Evolutionary conservation across 805 yeast species (phyloP), one percentile per base, ranked within the genome.

Genomic region (Kodamaea laetipori): DNA sequence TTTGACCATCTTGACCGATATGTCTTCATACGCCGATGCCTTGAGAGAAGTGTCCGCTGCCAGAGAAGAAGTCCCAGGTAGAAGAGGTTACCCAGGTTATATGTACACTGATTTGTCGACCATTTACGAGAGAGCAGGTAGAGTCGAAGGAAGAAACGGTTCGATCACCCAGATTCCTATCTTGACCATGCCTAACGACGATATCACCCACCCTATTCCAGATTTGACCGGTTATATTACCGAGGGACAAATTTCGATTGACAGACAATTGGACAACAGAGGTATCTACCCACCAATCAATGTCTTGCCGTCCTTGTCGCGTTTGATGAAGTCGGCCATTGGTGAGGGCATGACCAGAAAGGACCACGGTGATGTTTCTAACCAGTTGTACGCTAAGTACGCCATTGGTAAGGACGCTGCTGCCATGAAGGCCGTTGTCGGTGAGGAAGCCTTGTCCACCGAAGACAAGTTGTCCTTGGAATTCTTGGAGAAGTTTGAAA

Each of bases 81-180:
- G 99, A 81, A 90, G 99, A 84, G 99, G 99, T 78, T 94, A 94
- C 72, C 99, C 99, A 53, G 99, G 99, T 86, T 94, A 94, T 71
- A 94, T 94, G 99, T 94, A 94, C 76, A 94, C 99, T 37, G 99
- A 94, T 84, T 88, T 94, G 77, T 88, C 98, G 40, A 94, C 98
- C 41, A 90, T 94, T 62, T 94, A 94, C 70, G 99, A 94, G 76
- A 88, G 99, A 78, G 99, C 99, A 36, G 99, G 99, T 68, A 87
- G 99, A 78, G 98, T 94, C 51, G 99, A 94, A 74, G 99, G 99
- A 55, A 86, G 99, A 76, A 94, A 94, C 63, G 99, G 99, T 67
- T 94, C 99, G 37, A 94, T 94, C 65, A 94, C 99, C 37, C 99
- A 94, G 76, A 87, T 94, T 66, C 99, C 99, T 49, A 94, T 94